Conservation (phyloP, 805 yeast species). For the Pichia cabralensis region DNA sequence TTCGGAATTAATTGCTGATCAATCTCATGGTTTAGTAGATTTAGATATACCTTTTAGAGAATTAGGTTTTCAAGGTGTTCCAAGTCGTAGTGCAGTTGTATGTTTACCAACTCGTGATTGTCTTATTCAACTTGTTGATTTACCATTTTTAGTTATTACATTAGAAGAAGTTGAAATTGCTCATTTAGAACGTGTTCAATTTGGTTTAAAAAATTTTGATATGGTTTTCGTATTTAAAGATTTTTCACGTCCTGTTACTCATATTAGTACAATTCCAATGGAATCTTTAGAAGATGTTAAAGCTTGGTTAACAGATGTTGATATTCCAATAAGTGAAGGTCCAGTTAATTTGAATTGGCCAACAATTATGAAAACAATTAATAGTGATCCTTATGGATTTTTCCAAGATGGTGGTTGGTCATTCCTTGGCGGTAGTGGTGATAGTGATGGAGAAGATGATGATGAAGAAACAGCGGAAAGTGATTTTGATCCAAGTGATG, state of each 20-base stretch:
- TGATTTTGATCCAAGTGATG: slow-evolving; percentile 55
- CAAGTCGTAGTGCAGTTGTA: slow-evolving; percentile 85
- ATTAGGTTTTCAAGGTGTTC: slow-evolving; percentile 95
- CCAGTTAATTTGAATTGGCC: slow-evolving; percentile 94
- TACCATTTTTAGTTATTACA: slow-evolving; percentile 89
- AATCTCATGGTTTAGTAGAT: slow-evolving; percentile 73
- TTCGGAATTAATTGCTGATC: slow-evolving; percentile 85
- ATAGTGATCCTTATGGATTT: slow-evolving; percentile 88
- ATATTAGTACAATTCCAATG: slow-evolving; percentile 91
- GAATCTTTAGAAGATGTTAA: slow-evolving; percentile 85
- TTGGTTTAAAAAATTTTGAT: slow-evolving; percentile 93
- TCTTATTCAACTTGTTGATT: slow-evolving; percentile 85
- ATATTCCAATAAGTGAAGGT: slow-evolving; percentile 89
- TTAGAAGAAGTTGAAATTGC: slow-evolving; percentile 89
- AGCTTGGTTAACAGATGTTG: slow-evolving; percentile 97
- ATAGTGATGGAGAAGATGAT: slow-evolving; percentile 56
- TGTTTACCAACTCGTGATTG: slow-evolving; percentile 98
- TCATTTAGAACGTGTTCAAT: slow-evolving; percentile 93
- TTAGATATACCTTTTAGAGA: slow-evolving; percentile 94
- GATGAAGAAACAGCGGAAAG: slow-evolving; percentile 60
- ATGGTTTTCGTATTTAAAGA: slow-evolving; percentile 94
- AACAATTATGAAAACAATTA: slow-evolving; percentile 88
- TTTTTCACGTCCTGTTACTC: slow-evolving; percentile 77
- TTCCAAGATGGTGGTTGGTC: slow-evolving; percentile 95
- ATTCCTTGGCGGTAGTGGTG: slow-evolving; percentile 83